Base-by-base conservation (phyloP, 2,329 filamentous ascomycete species). In the Microdochium bolleyi region DNA sequence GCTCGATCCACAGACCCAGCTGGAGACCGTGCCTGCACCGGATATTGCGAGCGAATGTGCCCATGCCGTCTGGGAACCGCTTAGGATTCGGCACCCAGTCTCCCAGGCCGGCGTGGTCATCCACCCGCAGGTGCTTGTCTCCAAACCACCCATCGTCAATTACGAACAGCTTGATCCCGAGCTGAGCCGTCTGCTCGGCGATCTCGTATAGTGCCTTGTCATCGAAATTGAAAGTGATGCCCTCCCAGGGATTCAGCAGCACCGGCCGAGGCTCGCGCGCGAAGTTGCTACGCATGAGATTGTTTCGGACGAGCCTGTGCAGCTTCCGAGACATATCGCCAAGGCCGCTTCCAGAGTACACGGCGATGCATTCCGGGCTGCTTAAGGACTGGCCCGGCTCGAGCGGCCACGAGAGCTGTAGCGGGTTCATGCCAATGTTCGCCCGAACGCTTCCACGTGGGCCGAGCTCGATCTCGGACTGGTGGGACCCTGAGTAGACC, bases 121-220 rank as follows among this genome's bases (percentile, higher is more conserved):
- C 74, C 21, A 77, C 60, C 0, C 83, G 80, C 1, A 83, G 82
- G 54, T 83, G 78, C 34, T 84, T 70, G 16, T 73, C 69, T 11
- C 83, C 83, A 49, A 87, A 87, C 83, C 83, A 87, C 2, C 83
- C 83, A 54, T 87, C 83, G 44, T 87, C 83, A 48, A 83, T 75
- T 0, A 86, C 83, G 48, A 87, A 82, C 0, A 87, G 73, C 56
- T 78, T 76, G n/a, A 80, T 74, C 1, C 83, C 83, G 1, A 86
- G 70, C 2, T 73, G 72, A 0, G 82, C 80, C 0, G 82, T 74
- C 56, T 82, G 74, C 41, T 76, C 60, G 0, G 82, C 82, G 0
- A 86, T 69, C 0, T 70, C 68, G 30, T 80, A 76, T 27, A 86
- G 74, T 0, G 73, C 77, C 13, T 70, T 76, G 49, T 80, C 69